Conservation (phyloP, 1,284 basidiomycete genomes). For the Agaricales sp. region DNA sequence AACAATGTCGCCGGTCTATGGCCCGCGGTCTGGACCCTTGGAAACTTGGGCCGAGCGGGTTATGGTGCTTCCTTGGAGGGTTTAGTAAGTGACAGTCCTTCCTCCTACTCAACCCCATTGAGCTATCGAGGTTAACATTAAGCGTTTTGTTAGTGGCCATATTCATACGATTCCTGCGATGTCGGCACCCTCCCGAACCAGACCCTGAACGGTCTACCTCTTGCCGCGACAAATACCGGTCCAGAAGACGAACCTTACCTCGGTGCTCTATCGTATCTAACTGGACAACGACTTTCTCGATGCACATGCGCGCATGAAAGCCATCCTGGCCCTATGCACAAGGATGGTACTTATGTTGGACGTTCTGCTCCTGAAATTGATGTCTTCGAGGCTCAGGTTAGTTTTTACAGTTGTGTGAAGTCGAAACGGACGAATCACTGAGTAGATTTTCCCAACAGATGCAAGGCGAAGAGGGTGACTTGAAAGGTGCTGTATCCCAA, state of each 20-base stretch:
- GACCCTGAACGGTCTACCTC: conserved; percentile 11
- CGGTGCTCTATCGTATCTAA: conserved; percentile 32
- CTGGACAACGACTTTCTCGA: conserved; percentile 34
- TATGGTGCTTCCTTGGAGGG: conserved; percentile 9
- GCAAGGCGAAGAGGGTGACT: neutral
- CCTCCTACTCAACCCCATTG: too few relatives aligned
- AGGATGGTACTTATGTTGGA: conserved; percentile 42
- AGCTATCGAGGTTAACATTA: too few relatives aligned
- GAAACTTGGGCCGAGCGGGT: conserved; percentile 20
- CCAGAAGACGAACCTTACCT: neutral
- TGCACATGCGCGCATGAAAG: conserved; percentile 45
- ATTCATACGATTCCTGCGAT: conserved; percentile 46
- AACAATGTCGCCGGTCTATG: conserved; percentile 27
- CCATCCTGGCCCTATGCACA: conserved; percentile 45
- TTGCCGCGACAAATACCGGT: conserved; percentile 3
- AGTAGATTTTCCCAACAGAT: neutral
- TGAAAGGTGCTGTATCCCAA: conserved; percentile 16
- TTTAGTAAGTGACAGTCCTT: conserved; percentile 3
- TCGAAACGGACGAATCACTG: neutral
- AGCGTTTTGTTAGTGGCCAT: conserved; percentile 31
- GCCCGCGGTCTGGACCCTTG: conserved; percentile 42
- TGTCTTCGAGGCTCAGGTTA: conserved; percentile 22
- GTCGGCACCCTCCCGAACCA: conserved; percentile 35
- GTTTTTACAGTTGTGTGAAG: neutral
- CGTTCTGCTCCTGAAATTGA: conserved; percentile 41